phyloP scores from a whole-genome alignment of 345 rosid species.

The Hibiscus syriacus region DNA sequence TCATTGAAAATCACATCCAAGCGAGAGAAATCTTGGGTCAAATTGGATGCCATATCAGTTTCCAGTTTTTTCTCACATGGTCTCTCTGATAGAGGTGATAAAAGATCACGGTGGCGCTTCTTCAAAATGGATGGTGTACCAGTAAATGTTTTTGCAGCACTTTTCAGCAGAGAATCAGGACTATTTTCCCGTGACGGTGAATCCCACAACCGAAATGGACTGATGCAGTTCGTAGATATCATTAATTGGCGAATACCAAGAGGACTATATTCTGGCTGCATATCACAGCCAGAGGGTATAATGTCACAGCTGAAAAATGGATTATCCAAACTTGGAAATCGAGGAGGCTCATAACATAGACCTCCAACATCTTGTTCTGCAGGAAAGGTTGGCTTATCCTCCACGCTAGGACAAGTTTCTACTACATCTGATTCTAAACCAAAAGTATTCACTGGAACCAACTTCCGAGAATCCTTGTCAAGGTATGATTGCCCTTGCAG shows the following conservation, averaged over 20 bases:
- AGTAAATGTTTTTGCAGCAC: constrained; percentile 64
- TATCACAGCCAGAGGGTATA: constrained; percentile 62
- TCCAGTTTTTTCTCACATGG: constrained; percentile 75
- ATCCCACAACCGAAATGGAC: constrained; percentile 91
- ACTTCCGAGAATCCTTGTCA: constrained; percentile 45
- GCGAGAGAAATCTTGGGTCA: constrained; percentile 71
- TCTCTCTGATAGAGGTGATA: constrained; percentile 84
- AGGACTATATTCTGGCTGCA: constrained; percentile 93
- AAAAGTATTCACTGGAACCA: constrained; percentile 57
- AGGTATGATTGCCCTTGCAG: constrained; percentile 43
- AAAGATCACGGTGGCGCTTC: constrained; percentile 76
- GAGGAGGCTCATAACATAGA: constrained; percentile 95
- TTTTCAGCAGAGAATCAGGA: constrained; percentile 69
- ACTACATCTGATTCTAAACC: constrained; percentile 33
- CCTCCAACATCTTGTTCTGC: constrained; percentile 52
- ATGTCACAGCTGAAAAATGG: constrained; percentile 98
- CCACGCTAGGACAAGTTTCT: constrained; percentile 30
- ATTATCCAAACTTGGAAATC: constrained; percentile 86
- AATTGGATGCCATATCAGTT: constrained; percentile 56
- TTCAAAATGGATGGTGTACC: constrained; percentile 83
- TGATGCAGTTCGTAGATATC: constrained; percentile 74
- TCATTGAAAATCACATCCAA: constrained; percentile 77
- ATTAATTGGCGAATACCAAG: constrained; percentile 93
- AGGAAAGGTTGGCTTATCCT: constrained; percentile 25
- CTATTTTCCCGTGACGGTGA: constrained; percentile 64